These are phyloP conservation scores for Geosmithia flava DNA, from an alignment of 2,329 filamentous ascomycete species.

Conservation along the genomic window DNA sequence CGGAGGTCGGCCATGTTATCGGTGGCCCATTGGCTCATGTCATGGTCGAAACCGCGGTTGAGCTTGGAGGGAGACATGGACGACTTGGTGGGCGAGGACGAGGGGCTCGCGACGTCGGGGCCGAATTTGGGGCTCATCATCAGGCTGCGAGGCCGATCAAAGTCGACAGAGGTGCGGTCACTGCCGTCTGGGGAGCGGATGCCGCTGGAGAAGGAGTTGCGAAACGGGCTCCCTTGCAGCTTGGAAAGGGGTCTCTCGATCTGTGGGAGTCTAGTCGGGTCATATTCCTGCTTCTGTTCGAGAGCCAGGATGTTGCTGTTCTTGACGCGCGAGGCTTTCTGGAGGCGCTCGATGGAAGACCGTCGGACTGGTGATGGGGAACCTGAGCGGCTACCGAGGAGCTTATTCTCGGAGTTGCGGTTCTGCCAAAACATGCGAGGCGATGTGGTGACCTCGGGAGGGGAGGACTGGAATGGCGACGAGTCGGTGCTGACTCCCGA, in stretches of 20 bases:
- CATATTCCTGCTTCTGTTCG: slow-evolving; percentile 86
- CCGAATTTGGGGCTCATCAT: slow-evolving; percentile 17
- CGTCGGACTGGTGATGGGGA: slow-evolving; percentile 65
- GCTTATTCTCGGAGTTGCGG: slow-evolving; percentile 66
- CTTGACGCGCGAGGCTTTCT: slow-evolving; percentile 89
- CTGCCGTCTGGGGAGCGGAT: slow-evolving; percentile 33
- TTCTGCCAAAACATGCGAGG: slow-evolving; percentile 88
- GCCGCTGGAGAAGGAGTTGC: slow-evolving; percentile 41
- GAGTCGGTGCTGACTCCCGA: slow-evolving; percentile 59
- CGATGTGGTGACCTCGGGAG: slow-evolving; percentile 54
- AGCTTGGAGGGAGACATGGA: slow-evolving; percentile 61
- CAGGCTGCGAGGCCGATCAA: slow-evolving; percentile 42
- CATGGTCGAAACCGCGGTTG: slow-evolving; percentile 57
- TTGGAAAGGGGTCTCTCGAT: slow-evolving; percentile 74
- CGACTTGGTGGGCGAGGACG: slow-evolving; percentile 75
- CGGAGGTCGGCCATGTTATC: slow-evolving; percentile 47
- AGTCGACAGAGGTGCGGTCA: slow-evolving; percentile 26
- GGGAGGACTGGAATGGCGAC: slow-evolving; percentile 78
- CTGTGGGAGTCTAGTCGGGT: slow-evolving; percentile 63
- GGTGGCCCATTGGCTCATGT: slow-evolving; percentile 55
- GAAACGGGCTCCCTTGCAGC: slow-evolving; percentile 61
- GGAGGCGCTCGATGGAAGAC: slow-evolving; percentile 89
- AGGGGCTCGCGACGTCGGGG: slow-evolving; percentile 8
- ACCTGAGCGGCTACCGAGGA: slow-evolving; percentile 43
- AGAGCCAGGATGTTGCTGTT: slow-evolving; percentile 96